Evolutionary conservation across 2,329 filamentous ascomycete genomes (phyloP), one percentile per base, ranked within the genome.

Genomic region (Metarhizium brunneum): DNA sequence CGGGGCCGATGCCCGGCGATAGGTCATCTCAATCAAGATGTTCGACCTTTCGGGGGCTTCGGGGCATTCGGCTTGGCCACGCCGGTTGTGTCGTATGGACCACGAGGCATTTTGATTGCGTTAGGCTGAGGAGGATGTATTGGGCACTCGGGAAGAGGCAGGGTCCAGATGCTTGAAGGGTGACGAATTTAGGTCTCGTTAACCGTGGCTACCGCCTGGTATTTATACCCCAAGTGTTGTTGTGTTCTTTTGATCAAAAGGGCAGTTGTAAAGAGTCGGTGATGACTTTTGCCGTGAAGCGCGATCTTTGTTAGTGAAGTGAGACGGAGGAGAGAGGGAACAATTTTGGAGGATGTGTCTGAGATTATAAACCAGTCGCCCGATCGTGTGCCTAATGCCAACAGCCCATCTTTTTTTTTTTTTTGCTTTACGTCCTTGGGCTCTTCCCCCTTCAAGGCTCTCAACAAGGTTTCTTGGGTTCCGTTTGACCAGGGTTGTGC

Each of bases 41-140:
- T 3, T 47, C 55, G 47, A 32, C 64, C 59, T 20, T 68, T 72
- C 13, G 68, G 68, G 13, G 67, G 69, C 58, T 71, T 70, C 50
- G 69, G 68, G 32, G 62, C 61, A 60, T 57, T 68, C 54, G 69
- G 69, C 64, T 71, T 72, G 53, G 62, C 57, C 47, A 72, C 63
- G 56, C 69, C 69, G 53, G 69, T 72, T n/a, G 65, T 68, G 55
- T 72, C 69, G 57, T 72, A 72, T 2, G 69, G 69, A 53, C 69
- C 69, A 49, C 69, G 68, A 42, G 66, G 59, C 69, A 72, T 72
- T 47, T 52, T 55, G 47, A 36, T 16, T 18, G 42, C 42, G 40
- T 51, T 40, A 16, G 20, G 40, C 47, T 52, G 2, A 52, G 38
- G 57, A 30, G 25, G 52, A 55, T 36, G 53, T 13, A 40, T 56